Evolutionary conservation across 768 basidiomycete species (phyloP).

Genomic region (Piloderma croceum): DNA sequence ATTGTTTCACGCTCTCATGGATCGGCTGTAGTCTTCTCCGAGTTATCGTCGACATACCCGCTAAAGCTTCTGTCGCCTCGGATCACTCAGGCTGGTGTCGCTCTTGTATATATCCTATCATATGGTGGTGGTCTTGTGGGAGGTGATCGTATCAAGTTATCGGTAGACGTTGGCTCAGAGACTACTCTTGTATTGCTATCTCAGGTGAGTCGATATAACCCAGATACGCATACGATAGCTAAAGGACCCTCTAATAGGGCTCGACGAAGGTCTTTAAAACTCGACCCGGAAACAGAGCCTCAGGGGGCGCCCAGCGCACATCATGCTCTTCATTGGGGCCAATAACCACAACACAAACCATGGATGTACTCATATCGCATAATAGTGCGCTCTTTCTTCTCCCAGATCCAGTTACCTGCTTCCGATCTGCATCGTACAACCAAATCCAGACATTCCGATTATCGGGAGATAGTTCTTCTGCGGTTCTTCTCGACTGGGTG

Average conservation of each 20-base stretch:
- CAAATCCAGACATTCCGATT: constrained; percentile 80
- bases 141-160: constrained; percentile 67
- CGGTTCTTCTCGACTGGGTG: constrained; percentile 84
- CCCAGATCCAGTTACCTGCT: constrained; percentile 92
- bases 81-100: constrained; percentile 43
- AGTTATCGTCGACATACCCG: constrained; percentile 78
- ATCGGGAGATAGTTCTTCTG: constrained; percentile 49
- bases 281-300: constrained; percentile 53
- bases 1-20: constrained; percentile 52
- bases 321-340: not conserved
- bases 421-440: constrained; percentile 73
- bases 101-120: constrained; percentile 70
- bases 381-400: constrained; percentile 67
- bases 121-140: constrained; percentile 93
- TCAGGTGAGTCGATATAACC: constrained; percentile 50
- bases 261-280: constrained; percentile 94
- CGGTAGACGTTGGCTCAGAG: constrained; percentile 51
- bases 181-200: constrained; percentile 71
- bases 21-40: constrained; percentile 56
- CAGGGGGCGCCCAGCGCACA: constrained; percentile 9
- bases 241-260: constrained; percentile 43
- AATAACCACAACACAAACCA: constrained; percentile 52
- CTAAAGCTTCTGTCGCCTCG: constrained; percentile 82
- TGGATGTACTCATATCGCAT: constrained; percentile 50
- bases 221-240: not conserved